phyloP scores from a whole-genome alignment of 805 yeast species.

The Yarrowia keelungensis region DNA sequence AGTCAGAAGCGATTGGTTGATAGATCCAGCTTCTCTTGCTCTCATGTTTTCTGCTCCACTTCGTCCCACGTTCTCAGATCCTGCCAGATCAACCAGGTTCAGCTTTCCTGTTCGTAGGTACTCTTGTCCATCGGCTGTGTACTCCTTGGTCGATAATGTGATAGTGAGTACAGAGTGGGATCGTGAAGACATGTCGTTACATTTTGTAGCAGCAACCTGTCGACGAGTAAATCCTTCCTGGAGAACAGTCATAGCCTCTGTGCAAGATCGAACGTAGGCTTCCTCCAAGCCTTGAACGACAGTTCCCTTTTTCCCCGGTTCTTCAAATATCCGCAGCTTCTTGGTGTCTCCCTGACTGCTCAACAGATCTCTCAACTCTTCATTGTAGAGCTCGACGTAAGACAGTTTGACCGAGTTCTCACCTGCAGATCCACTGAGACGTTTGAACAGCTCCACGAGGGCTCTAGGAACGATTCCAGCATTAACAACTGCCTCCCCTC shows the following conservation, averaged over 20 bases:
- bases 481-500: constrained; percentile 47
- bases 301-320: constrained; percentile 52
- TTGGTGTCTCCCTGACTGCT: constrained; percentile 53
- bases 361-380: constrained; percentile 76
- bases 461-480: constrained; percentile 72
- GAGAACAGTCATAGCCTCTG: constrained; percentile 59
- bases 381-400: constrained; percentile 84
- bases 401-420: constrained; percentile 78
- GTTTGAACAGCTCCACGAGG: constrained; percentile 59
- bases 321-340: constrained; percentile 62
- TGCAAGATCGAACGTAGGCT: constrained; percentile 56
- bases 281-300: constrained; percentile 66
- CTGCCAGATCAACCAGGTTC: constrained; percentile 90
- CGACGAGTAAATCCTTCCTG: constrained; percentile 65
- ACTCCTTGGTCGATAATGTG: constrained; percentile 62
- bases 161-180: constrained; percentile 81
- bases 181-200: constrained; percentile 76
- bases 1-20: constrained; percentile 84
- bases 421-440: constrained; percentile 51
- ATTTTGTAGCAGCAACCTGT: constrained; percentile 75
- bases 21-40: constrained; percentile 91
- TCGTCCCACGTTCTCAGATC: constrained; percentile 83
- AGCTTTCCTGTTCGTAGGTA: constrained; percentile 66
- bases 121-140: constrained; percentile 59
- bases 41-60: constrained; percentile 86